Evolutionary conservation across 2,329 filamentous ascomycete species (phyloP).

Genomic region (Microcyclosporella mali): DNA sequence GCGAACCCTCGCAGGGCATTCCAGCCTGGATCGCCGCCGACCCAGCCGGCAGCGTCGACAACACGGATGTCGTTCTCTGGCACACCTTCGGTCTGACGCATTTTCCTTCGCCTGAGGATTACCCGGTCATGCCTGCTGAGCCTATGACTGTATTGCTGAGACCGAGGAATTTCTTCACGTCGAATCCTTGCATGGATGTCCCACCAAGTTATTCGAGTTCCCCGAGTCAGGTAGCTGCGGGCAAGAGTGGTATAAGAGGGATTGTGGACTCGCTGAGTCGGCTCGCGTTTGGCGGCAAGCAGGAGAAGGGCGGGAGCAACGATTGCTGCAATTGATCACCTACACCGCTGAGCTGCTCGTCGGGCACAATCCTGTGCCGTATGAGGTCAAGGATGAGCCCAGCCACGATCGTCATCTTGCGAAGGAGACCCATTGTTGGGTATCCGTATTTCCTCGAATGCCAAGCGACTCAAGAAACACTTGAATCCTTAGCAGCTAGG

Average conservation of each 20-base stretch:
- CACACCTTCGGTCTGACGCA: slow-evolving; percentile 90
- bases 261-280: slow-evolving; percentile 48
- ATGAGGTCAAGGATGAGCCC: too few species aligned
- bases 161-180: slow-evolving; percentile 74
- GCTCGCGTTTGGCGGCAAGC: slow-evolving; percentile 41
- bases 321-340: slow-evolving; percentile 14
- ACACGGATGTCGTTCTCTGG: slow-evolving; percentile 86
- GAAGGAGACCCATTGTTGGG: too few species aligned
- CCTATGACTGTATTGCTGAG: slow-evolving; percentile 74
- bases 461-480: too few species aligned
- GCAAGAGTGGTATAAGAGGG: slow-evolving; percentile 32
- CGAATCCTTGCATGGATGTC: slow-evolving; percentile 75
- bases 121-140: slow-evolving; percentile 67
- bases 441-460: too few species aligned
- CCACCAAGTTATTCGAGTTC: slow-evolving; percentile 68
- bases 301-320: slow-evolving; percentile 30
- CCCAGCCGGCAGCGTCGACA: slow-evolving; percentile 61
- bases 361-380: too few species aligned
- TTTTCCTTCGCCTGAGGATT: slow-evolving; percentile 84
- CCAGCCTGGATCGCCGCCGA: slow-evolving; percentile 69
- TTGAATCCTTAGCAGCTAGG: too few species aligned
- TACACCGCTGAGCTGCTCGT: too few species aligned
- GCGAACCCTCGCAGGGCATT: slow-evolving; percentile 66
- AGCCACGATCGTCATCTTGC: too few species aligned
- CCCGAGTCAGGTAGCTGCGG: slow-evolving; percentile 57